Evolutionary conservation across 495 filamentous ascomycete species (phyloP).

Genomic region (Jackrogersella multiformis): DNA sequence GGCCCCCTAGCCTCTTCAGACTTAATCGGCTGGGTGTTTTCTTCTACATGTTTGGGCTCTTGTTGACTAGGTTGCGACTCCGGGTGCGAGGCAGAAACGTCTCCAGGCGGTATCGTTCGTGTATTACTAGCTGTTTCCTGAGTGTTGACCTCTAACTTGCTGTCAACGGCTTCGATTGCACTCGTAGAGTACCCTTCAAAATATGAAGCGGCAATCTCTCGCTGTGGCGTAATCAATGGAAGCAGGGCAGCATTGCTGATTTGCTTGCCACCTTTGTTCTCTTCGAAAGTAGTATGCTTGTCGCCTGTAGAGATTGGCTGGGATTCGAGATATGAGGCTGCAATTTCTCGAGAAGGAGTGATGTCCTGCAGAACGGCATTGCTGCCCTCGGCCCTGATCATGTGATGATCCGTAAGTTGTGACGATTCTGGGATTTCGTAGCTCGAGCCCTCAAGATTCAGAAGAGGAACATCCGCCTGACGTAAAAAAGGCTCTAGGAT

Average conservation of each 20-base stretch:
- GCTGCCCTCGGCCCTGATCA: neutral
- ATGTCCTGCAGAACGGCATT: conserved; percentile 5
- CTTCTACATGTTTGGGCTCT: neutral
- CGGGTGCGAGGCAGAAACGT: neutral
- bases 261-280: neutral
- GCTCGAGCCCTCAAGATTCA: neutral
- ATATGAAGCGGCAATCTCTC: conserved; percentile 40
- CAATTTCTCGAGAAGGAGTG: conserved; percentile 33
- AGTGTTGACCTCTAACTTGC: neutral
- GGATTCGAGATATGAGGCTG: conserved; percentile 38
- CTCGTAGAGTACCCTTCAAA: conserved; percentile 18
- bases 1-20: conserved; percentile 11
- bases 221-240: conserved; percentile 24
- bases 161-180: neutral
- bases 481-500: conserved; percentile 21
- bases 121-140: neutral
- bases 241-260: conserved; percentile 18
- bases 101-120: neutral
- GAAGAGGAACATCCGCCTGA: neutral
- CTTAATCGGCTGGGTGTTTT: conserved; percentile 1
- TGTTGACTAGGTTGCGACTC: conserved; percentile 11
- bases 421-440: conserved; percentile 11
- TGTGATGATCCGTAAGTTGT: neutral
- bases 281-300: conserved; percentile 21
- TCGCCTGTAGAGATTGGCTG: conserved; percentile 8